Base-by-base conservation (phyloP, 1,284 basidiomycete species). In the Papiliotrema terrestris region DNA sequence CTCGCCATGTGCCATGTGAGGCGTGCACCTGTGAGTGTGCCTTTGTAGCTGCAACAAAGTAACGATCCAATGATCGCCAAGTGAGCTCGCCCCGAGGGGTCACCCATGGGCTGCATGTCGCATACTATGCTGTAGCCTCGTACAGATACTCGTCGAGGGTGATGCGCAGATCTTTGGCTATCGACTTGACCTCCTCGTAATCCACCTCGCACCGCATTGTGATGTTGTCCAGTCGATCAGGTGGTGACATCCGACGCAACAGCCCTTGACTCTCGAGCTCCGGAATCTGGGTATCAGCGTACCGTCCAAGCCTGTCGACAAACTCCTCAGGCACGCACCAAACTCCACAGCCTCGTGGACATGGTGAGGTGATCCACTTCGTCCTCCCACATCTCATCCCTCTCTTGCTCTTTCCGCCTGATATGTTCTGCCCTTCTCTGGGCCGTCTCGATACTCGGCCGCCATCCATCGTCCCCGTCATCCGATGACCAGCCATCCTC, bases 151-250 rank as follows among this genome's bases (percentile, higher is more conserved):
- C 88, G 60, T 84, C 81, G 46, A 91, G 65, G 0, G 82, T 78
- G 23, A 91, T 78, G 6, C 80, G 80, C 37, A 91, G 67, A 32
- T 86, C 83, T 54, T 82, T 83, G 8, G 87, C 85, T 5, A 91
- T 69, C 5, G 69, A 71, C 52, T 85, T 75, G 1, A 83, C 83
- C 6, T 81, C 77, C 15, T 88, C 85, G 56, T 87, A 86, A 17
- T 84, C 83, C 23, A 90, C 80, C 13, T 85, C 87, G 67, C 86
- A 88, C 63, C 88, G 88, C 67, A 88, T 85, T 74, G 81, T 83
- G 14, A 91, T 72, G 60, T 82, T 84, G 50, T 91, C 89, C 2
- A 79, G 57, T 37, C 76, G 57, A 41, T 78, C 76, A 1, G 50
- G 45, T 0, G 82, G 80, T 2, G 86, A 84, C 2, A 83, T 84